A percentile compares a stretch with the other conserved stretches of the same genome.
Evolutionary conservation across 2,329 filamentous ascomycete genomes (phyloP).

Genomic region (Sporothrix variecibatus): DNA sequence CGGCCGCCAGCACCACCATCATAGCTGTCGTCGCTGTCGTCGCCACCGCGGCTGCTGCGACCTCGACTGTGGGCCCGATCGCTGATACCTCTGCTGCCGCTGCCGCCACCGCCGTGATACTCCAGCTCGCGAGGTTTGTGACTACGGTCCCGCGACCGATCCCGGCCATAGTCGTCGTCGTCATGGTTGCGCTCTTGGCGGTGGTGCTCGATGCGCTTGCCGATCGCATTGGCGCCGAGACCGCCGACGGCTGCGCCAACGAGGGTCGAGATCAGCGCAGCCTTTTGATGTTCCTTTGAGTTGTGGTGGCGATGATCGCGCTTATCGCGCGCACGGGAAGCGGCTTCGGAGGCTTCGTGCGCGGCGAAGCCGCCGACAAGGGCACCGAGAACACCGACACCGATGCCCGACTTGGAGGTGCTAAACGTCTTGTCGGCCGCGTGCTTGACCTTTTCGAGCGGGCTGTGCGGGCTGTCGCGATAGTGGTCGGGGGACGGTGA

Average conservation of each 20-base stretch:
- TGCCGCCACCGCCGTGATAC: conserved; percentile 21
- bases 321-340: conserved; percentile 34
- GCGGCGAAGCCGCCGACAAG: conserved; percentile 58
- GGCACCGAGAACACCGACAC: conserved; percentile 55
- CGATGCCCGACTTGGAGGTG: conserved; percentile 51
- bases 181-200: conserved; percentile 36
- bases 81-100: conserved; percentile 16
- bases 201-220: conserved; percentile 46
- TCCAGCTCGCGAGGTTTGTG: conserved; percentile 28
- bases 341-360: conserved; percentile 43
- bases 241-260: conserved; percentile 58
- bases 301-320: conserved; percentile 34
- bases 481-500: conserved; percentile 25
- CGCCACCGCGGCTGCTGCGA: conserved; percentile 17
- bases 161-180: conserved; percentile 41
- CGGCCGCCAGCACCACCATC: conserved; percentile 30
- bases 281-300: conserved; percentile 35
- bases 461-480: conserved; percentile 34
- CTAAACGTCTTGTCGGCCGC: conserved; percentile 52
- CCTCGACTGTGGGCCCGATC: conserved; percentile 14
- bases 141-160: conserved; percentile 31
- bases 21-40: conserved; percentile 21
- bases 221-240: conserved; percentile 55
- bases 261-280: conserved; percentile 50
- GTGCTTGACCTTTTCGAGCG: conserved; percentile 45